Evolutionary conservation across 768 basidiomycete species (phyloP), one percentile per base, ranked within the genome.

Genomic region (Suillus variegatus): DNA sequence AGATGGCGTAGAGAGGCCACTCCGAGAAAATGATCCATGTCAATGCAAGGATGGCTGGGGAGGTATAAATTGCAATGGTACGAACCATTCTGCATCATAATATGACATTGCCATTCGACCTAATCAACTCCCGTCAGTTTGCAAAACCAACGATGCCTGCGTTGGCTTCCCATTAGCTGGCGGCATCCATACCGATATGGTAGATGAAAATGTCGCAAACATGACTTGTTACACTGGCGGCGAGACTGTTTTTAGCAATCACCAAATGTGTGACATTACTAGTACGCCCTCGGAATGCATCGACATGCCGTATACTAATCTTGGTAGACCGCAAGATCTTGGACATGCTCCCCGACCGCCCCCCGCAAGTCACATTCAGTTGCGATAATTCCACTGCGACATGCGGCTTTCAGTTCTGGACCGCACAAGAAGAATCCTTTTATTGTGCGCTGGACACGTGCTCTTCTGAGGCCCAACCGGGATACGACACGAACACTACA

Each of bases 371-470:
- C 2, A 99, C 97, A 0, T 99, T 99, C 77, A 90, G 91, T 68
- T 99, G 97, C 79, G 88, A 93, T 65, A 84, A 80, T 22, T 65
- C 74, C 2, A 80, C 83, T 14, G 78, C 80, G 5, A 86, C 86
- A 1, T 99, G 97, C 74, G 87, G 88, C 28, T 99, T 99, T 84
- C 96, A 99, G 77, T 99, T 99, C 80, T 99, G 97, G 97, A 94
- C 95, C 10, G 95, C 91, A 7, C 83, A 92, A 70, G 85, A 94
- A 64, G 97, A 99, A 75, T 96, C 94, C 0, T 99, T 99, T 78
- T 98, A 97, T 78, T 99, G 97, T 77, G 86, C 87, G 12, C 83
- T 99, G 62, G 83, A 92, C 51, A 74, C 84, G 20, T 99, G 97
- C 74, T 75, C 72, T 4, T 87, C 87, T 7, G 73, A 74, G 7